Evolutionary conservation across 805 yeast genomes (phyloP), one percentile per base, ranked within the genome.

Genomic region (Metschnikowia picachoensis): DNA sequence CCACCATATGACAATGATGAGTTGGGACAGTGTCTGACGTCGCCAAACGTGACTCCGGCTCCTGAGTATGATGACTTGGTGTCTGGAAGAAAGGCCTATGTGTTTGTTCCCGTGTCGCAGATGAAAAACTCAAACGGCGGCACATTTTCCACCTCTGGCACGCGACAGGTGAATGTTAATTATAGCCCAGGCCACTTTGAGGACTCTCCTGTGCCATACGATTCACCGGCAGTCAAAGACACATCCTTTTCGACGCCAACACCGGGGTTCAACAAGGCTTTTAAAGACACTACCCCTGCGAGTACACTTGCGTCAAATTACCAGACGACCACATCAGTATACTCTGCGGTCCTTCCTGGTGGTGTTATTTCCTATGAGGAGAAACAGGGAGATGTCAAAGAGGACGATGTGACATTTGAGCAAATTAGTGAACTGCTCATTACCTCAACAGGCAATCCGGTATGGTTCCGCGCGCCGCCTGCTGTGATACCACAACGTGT

Each of bases 1-100:
- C 86, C 87, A 1, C 79, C 83, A 32, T 81, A 82, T 53, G 81
- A 82, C 36, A 82, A 83, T 46, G 96, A 90, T 61, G 97, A 92
- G 60, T 76, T 86, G 46, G 95, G 90, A 47, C 89, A 85, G 65
- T 82, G 82, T 56, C 62, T 62, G 15, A 60, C 74, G 13, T 65
- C 72, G 53, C 73, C 74, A 6, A 67, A 72, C 47, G 72, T 70
- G 32, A 58, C 62, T 3, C 61, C 71, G 3, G 60, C 62, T 30
- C 68, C 72, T 0, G 75, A 72, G 42, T 65, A 62, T 53, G 73
- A 72, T 48, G 74, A 72, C 51, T 52, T 52, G 20, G 53, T 52
- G 16, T 51, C 65, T 13, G 68, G 68, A 9, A 59, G 75, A 39
- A 62, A 62, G 41, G 76, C 76, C 7, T 72, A 62, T 54, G 55